These are phyloP conservation scores for Aspergillus terreus DNA, from an alignment of 2,329 filamentous ascomycete genomes.

Conservation along the genomic window DNA sequence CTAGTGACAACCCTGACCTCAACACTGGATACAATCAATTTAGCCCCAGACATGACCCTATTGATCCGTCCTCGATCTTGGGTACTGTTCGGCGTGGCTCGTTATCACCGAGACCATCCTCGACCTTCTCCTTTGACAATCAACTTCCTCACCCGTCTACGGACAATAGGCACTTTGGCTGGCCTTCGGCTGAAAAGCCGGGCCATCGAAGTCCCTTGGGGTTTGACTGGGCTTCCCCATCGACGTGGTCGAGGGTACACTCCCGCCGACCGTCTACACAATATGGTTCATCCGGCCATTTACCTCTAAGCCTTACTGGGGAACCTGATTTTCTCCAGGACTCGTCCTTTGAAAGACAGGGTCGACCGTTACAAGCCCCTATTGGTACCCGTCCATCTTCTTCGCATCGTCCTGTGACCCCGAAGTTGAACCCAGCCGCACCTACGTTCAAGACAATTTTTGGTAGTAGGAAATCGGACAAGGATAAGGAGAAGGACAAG, in stretches of 20 bases:
- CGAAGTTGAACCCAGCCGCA: conserved; percentile 78
- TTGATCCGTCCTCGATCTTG: conserved; percentile 43
- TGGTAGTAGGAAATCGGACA: conserved; percentile 47
- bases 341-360: conserved; percentile 42
- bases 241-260: conserved; percentile 69
- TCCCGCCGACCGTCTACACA: conserved; percentile 80
- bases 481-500: conserved; percentile 43
- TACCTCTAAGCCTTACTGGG: conserved; percentile 53
- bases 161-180: conserved; percentile 73
- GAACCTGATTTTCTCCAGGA: conserved; percentile 48
- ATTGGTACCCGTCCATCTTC: conserved; percentile 76
- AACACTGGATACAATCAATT: conserved; percentile 45
- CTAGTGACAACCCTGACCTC: conserved; percentile 31
- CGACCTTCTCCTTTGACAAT: conserved; percentile 54
- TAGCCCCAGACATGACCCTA: conserved; percentile 44
- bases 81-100: conserved; percentile 41
- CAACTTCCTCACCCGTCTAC: conserved; percentile 70
- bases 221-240: conserved; percentile 51
- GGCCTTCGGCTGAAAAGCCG: conserved; percentile 51
- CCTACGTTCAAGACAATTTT: conserved; percentile 80
- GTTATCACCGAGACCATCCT: conserved; percentile 47
- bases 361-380: conserved; percentile 55
- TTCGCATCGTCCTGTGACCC: conserved; percentile 52
- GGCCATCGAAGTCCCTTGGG: conserved; percentile 53
- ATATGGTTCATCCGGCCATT: conserved; percentile 65